phyloP scores from a whole-genome alignment of 495 filamentous ascomycete genomes.

The Penicillium taxi region DNA sequence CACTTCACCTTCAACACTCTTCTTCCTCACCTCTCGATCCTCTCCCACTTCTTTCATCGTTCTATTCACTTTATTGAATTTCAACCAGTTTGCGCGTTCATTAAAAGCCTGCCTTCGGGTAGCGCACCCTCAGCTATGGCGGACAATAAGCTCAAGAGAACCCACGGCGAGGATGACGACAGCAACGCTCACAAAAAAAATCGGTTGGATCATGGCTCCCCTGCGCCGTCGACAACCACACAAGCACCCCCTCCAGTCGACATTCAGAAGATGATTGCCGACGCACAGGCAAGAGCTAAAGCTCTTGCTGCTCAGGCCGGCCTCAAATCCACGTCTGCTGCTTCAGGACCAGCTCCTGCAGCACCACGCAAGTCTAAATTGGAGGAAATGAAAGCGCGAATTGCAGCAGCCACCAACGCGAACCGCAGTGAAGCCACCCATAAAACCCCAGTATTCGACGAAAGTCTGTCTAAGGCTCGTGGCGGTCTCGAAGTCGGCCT shows the following conservation, averaged over 20 bases:
- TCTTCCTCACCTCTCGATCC: too few species aligned
- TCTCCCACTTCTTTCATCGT: too few species aligned
- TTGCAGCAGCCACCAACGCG: conserved; percentile 65
- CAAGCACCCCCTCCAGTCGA: conserved; percentile 40
- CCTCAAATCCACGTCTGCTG: too few species aligned
- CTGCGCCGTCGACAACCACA: conserved; percentile 35
- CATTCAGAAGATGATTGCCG: conserved; percentile 54
- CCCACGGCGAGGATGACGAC: conserved; percentile 47
- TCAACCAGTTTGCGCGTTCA: too few species aligned
- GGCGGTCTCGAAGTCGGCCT: conserved; percentile 85
- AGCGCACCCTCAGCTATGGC: conserved; percentile 36
- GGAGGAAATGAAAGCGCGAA: conserved; percentile 71
- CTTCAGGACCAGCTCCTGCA: conserved; percentile 35
- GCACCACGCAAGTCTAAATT: conserved; percentile 43
- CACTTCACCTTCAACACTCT: background rate
- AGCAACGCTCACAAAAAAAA: conserved; percentile 49
- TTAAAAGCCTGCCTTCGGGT: too few species aligned
- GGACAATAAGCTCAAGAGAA: conserved; percentile 52
- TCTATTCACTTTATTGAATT: too few species aligned
- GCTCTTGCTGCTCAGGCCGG: conserved; percentile 51
- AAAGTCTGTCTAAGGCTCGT: conserved; percentile 42
- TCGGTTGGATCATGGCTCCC: conserved; percentile 54
- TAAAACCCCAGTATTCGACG: conserved; percentile 36
- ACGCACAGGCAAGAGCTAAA: conserved; percentile 53
- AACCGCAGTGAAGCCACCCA: conserved; percentile 35